Base-by-base conservation (phyloP, 345 rosid species). In the Euphorbia pulcherrima region DNA sequence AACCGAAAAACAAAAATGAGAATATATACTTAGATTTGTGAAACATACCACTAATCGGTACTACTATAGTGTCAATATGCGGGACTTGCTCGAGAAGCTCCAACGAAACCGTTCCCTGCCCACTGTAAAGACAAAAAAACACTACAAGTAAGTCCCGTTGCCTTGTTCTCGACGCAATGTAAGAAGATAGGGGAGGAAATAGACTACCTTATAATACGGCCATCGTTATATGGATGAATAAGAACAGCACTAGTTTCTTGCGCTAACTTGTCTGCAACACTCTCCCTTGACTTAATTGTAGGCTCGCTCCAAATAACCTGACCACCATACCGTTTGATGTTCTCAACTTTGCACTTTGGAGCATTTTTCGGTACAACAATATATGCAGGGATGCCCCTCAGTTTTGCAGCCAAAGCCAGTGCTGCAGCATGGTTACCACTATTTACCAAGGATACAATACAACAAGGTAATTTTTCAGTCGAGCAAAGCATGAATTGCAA, bases 401-500 rank as follows among this genome's bases (percentile, higher is more conserved):
- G 55, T 62, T 84, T 90, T 47, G 98, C 97, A 73, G 98, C 98
- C 84, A 92, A 79, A 40, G 97, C 75, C 83, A 92, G 83, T 28
- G 98, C 97, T 61, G 97, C 98, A 77, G 98, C 97, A 82, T 92
- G 98, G 79, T 90, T 90, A 26, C 98, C 97, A 63, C 96, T 92
- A 76, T 75, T 72, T 69, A 70, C 37, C 70, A 41, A 69, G 68
- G 30, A 76, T 26, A 48, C 2, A 8, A 69, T 74, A 75, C 68
- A n/a, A n/a, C n/a, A n/a, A n/a, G 73, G 39, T 4, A 14, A 29
- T 26, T 33, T 40, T 26, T 68, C 59, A 23, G 68, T 69, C 13
- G 74, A 67, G 50, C 52, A 40, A 12, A 60, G 27, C 26, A 47
- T 26, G 13, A 63, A 74, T 35, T 1, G 57, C 12, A 24, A 41